Evolutionary conservation across 2,329 filamentous ascomycete species (phyloP), one percentile per base, ranked within the genome.

Genomic region (Xylaria sp.): DNA sequence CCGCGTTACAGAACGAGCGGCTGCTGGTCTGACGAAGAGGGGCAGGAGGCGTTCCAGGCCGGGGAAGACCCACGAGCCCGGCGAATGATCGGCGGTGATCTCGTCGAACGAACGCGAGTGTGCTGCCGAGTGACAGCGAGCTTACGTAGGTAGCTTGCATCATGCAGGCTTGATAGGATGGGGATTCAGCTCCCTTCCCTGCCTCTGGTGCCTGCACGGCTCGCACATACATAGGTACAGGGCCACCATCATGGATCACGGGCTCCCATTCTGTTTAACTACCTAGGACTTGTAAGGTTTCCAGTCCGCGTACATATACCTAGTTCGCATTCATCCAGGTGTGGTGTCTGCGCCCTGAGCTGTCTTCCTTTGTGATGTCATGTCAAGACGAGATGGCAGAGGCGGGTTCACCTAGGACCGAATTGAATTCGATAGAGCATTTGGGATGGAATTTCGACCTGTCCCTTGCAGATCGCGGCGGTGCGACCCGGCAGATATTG

Each of bases 381-480:
- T 26, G 11, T 26, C 24, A 11, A 26, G 24, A 26, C 6, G n/a
- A n/a, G n/a, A n/a, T n/a, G n/a, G n/a, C n/a, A n/a, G n/a, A n/a
- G n/a, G n/a, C n/a, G n/a, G n/a, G n/a, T n/a, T n/a, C n/a, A n/a
- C n/a, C n/a, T n/a, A n/a, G n/a, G n/a, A n/a, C n/a, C 11, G 24
- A 5, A 26, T 26, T 26, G 24, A 26, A 48, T 57, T 54, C 53
- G 55, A 44, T 48, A 44, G 22, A 44, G 34, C 18, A 18, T 20
- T 45, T 38, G 40, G 38, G 34, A 53, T 44, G 22, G 45, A 26
- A 26, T 26, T 11, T 26, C 5, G 24, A n/a, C 48, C 17, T 20
- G 54, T 55, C 18, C 57, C 57, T 60, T 60, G 52, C 51, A 57
- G 51, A 51, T 54, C 46, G 7, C 16, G 42, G 53, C 43, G 45